A percentile compares a stretch with the other conserved stretches of the same genome.
phyloP scores from a whole-genome alignment of 1,284 basidiomycete genomes.

The Ganoderma multipileum region DNA sequence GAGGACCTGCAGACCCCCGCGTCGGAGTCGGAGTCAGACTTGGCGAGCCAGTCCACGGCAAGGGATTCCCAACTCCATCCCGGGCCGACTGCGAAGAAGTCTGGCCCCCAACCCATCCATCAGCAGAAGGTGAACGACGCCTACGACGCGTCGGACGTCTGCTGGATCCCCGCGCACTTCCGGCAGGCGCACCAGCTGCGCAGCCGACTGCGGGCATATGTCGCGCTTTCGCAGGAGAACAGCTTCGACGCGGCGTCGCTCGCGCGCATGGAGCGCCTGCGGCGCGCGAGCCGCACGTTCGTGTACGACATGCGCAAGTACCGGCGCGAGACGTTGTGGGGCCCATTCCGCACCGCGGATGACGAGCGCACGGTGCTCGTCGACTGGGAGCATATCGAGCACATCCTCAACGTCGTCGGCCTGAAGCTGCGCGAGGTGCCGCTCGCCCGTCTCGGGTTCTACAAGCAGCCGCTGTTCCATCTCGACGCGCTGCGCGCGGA shows the following conservation, averaged over 20 bases:
- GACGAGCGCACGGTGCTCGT: constrained; percentile 38
- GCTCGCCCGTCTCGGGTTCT: constrained; percentile 40
- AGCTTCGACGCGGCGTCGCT: constrained; percentile 37
- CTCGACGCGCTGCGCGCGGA: constrained; percentile 57
- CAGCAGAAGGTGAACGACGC: not conserved
- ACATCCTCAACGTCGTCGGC: constrained; percentile 63
- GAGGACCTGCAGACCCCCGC: not conserved
- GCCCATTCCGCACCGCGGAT: constrained; percentile 51
- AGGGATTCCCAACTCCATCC: not conserved
- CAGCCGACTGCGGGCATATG: constrained; percentile 47
- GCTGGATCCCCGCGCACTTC: constrained; percentile 7
- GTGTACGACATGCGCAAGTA: constrained; percentile 74
- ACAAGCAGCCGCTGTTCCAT: constrained; percentile 53
- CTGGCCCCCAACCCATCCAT: not conserved
- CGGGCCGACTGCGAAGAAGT: not conserved
- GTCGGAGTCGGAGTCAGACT: not conserved
- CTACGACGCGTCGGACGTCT: constrained; percentile 11
- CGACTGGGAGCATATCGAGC: constrained; percentile 69
- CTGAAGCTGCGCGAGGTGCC: constrained; percentile 63
- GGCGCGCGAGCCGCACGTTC: constrained; percentile 56
- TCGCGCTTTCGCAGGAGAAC: constrained; percentile 48
- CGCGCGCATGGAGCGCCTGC: constrained; percentile 43
- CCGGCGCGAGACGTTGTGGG: constrained; percentile 54
- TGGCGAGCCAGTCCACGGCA: not conserved
- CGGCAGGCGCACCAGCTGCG: constrained; percentile 28